Conservation (phyloP, 441 rosid species). For the Rhodomyrtus psidioides region DNA sequence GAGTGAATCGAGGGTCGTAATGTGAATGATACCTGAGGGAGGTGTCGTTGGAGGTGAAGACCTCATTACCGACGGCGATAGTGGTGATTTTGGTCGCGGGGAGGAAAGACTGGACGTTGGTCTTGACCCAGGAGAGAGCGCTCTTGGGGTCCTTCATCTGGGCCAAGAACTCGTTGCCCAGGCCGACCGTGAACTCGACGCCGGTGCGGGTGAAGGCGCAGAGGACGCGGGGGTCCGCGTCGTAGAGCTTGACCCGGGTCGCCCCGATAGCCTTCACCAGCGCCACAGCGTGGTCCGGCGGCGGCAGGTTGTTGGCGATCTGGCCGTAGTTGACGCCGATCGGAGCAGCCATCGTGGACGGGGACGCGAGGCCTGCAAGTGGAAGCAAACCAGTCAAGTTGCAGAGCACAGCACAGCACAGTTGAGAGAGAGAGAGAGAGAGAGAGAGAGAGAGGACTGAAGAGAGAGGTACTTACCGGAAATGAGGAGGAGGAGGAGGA, state of each 20-base stretch:
- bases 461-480: not conserved
- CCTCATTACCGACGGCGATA: slow-evolving; percentile 11
- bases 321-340: slow-evolving; percentile 15
- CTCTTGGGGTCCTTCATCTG: slow-evolving; percentile 5
- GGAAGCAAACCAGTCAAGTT: not conserved
- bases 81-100: slow-evolving; percentile 11
- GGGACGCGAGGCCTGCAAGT: not conserved
- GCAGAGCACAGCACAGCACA: not conserved
- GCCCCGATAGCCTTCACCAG: slow-evolving; percentile 11
- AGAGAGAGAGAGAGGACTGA: not conserved
- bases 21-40: not conserved
- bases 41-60: slow-evolving; percentile 1
- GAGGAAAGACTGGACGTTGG: slow-evolving; percentile 8
- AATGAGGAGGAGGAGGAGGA: not conserved
- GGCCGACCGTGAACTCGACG: slow-evolving; percentile 8
- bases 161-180: slow-evolving; percentile 6
- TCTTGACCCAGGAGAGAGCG: slow-evolving; percentile 8
- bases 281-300: slow-evolving; percentile 3
- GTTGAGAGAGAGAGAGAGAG: not conserved
- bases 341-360: not conserved
- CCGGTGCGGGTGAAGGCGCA: slow-evolving; percentile 7
- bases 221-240: slow-evolving; percentile 5
- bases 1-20: not conserved
- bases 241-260: slow-evolving; percentile 11
- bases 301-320: slow-evolving; percentile 9